These are phyloP conservation scores for Microcos paniculata DNA, from an alignment of 345 rosid genomes.

Conservation along the genomic window DNA sequence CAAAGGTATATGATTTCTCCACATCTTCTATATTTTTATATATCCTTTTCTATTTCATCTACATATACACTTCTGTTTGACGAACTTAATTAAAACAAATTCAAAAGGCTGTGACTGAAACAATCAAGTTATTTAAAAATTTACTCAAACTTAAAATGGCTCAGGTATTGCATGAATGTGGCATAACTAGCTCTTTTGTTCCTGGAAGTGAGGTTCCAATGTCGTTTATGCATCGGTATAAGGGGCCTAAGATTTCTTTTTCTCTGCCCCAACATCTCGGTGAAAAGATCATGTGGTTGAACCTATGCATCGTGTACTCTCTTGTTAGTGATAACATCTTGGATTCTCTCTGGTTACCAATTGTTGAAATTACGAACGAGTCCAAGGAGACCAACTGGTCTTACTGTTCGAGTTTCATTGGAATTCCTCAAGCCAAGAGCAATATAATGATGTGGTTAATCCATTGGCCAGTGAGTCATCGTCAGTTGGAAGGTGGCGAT, in stretches of 20 bases:
- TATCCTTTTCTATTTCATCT: too few species aligned
- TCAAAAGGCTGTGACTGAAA: too few species aligned
- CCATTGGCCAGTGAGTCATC: neutral
- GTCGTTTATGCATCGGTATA: neutral
- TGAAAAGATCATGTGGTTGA: neutral
- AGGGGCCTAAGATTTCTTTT: slow-evolving; percentile 8
- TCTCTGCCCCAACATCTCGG: neutral
- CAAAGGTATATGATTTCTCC: slow-evolving; percentile 22
- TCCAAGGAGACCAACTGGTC: neutral
- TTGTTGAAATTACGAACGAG: slow-evolving; percentile 3
- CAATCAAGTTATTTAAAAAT: too few species aligned
- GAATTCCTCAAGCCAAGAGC: neutral
- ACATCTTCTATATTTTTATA: neutral
- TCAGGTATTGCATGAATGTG: slow-evolving; percentile 23
- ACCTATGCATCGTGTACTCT: neutral
- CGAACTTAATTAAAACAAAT: too few species aligned
- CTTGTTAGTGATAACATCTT: neutral
- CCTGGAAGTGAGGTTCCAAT: slow-evolving; percentile 20
- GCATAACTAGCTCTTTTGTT: slow-evolving; percentile 21
- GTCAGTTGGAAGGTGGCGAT: neutral
- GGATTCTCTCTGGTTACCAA: slow-evolving; percentile 7
- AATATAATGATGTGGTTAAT: neutral
- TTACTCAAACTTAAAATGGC: too few species aligned
- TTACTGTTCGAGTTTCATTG: slow-evolving; percentile 18
- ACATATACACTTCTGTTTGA: too few species aligned